These are phyloP conservation scores for Petunia axillaris DNA, from an alignment of 257 asterid species.

Conservation along the genomic window DNA sequence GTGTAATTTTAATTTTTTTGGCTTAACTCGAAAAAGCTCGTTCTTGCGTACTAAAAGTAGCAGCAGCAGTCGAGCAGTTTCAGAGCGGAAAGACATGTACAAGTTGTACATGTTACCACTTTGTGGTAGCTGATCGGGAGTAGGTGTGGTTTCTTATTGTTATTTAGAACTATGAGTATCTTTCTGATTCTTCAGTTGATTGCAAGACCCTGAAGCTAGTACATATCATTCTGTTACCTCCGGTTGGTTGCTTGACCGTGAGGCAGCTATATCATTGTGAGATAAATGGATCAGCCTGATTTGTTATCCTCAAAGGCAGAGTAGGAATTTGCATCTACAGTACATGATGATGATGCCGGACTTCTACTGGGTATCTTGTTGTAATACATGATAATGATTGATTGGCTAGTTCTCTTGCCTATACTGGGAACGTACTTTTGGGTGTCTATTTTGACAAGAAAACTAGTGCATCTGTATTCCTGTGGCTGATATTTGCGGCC, in stretches of 20 bases:
- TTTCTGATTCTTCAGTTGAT: neutral
- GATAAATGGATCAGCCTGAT: neutral
- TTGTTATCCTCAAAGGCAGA: neutral
- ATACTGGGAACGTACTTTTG: neutral
- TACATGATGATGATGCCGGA: neutral
- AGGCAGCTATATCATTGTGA: neutral
- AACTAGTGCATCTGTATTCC: neutral
- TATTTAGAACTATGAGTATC: neutral
- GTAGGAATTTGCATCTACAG: neutral
- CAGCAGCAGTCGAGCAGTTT: no score
- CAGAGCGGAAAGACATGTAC: no score
- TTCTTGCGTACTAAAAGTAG: no score
- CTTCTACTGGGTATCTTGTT: no score
- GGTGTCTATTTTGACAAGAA: neutral
- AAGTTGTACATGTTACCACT: no score
- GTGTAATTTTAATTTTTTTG: no score
- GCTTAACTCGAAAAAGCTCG: no score
- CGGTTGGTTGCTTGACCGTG: neutral
- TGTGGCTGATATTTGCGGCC: neutral
- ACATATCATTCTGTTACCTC: neutral
- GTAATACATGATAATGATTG: neutral
- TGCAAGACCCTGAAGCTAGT: neutral
- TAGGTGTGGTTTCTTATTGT: neutral
- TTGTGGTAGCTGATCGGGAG: no score
- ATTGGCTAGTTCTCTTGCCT: neutral